Evolutionary conservation across 306 rosid genomes (phyloP).

Genomic region (Corylus heterophylla): DNA sequence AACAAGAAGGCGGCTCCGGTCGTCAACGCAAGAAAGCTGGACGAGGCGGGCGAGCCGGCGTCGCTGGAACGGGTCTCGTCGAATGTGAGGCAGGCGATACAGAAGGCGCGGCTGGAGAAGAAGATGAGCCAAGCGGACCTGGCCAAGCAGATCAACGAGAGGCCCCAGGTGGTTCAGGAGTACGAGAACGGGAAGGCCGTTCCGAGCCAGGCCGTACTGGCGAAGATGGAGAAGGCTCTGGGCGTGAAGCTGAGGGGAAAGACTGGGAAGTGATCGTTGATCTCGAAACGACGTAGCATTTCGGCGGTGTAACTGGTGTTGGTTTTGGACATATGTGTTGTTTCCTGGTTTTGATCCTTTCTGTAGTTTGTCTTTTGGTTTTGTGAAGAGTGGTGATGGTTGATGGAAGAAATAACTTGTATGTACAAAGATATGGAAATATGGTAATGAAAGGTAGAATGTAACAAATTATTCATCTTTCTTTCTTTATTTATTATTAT

Average conservation of each 20-base stretch:
- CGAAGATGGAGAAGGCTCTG: constrained; percentile 70
- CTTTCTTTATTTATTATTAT: no score
- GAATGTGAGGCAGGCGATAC: constrained; percentile 64
- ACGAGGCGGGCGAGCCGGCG: constrained; percentile 70
- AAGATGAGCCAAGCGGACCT: constrained; percentile 78
- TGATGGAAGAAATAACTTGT: background rate
- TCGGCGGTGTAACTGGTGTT: background rate
- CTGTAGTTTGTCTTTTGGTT: background rate
- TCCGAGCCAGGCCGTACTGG: constrained; percentile 68
- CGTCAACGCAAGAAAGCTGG: constrained; percentile 58
- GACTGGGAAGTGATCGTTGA: constrained; percentile 39
- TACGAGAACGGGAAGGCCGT: constrained; percentile 85
- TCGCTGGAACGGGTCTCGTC: constrained; percentile 56
- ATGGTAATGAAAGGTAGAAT: no score
- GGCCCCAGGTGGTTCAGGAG: constrained; percentile 80
- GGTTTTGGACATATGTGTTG: background rate
- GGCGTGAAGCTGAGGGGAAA: constrained; percentile 85
- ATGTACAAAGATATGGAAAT: background rate
- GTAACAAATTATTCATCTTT: no score
- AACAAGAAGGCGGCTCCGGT: constrained; percentile 61
- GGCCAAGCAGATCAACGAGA: constrained; percentile 77
- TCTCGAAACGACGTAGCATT: background rate
- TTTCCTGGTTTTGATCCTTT: background rate
- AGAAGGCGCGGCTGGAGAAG: constrained; percentile 79
- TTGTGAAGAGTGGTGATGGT: background rate